phyloP scores from a whole-genome alignment of 2,329 filamentous ascomycete genomes.

The Paradendryphiella salina region DNA sequence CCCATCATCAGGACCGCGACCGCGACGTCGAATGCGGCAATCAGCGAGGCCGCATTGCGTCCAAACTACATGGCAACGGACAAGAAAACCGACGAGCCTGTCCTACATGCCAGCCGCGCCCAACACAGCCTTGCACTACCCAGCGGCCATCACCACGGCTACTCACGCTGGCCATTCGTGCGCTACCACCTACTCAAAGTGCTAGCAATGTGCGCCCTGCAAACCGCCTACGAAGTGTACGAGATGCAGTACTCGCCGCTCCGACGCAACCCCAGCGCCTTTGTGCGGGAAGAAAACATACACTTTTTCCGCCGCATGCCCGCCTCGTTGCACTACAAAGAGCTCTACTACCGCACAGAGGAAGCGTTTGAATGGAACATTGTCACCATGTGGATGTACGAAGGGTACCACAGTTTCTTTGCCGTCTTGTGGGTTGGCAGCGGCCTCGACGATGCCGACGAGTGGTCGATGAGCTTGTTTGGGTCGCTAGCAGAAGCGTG shows the following conservation, averaged over 20 bases:
- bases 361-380: slow-evolving; percentile 17
- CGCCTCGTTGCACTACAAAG: slow-evolving; percentile 1
- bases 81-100: slow-evolving; percentile 7
- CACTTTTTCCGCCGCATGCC: slow-evolving; percentile 12
- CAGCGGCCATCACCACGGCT: not conserved
- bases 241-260: not conserved
- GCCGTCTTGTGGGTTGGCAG: slow-evolving; percentile 15
- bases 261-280: not conserved
- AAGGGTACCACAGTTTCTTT: slow-evolving; percentile 16
- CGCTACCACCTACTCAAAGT: slow-evolving; percentile 3
- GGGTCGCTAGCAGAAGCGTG: slow-evolving; percentile 7
- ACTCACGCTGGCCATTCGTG: slow-evolving; percentile 7
- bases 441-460: slow-evolving; percentile 5
- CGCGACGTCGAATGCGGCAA: not conserved
- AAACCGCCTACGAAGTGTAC: not conserved
- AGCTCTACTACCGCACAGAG: slow-evolving; percentile 5
- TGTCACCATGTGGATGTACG: slow-evolving; percentile 19
- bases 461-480: slow-evolving; percentile 20
- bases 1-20: not conserved
- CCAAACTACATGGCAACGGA: not conserved
- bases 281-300: not conserved
- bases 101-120: not conserved
- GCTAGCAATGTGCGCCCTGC: not conserved
- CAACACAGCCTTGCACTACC: not conserved
- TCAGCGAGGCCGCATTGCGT: not conserved